These are phyloP conservation scores for Salinomyces thailandicus DNA, from an alignment of 2,329 filamentous ascomycete genomes.

Conservation along the genomic window DNA sequence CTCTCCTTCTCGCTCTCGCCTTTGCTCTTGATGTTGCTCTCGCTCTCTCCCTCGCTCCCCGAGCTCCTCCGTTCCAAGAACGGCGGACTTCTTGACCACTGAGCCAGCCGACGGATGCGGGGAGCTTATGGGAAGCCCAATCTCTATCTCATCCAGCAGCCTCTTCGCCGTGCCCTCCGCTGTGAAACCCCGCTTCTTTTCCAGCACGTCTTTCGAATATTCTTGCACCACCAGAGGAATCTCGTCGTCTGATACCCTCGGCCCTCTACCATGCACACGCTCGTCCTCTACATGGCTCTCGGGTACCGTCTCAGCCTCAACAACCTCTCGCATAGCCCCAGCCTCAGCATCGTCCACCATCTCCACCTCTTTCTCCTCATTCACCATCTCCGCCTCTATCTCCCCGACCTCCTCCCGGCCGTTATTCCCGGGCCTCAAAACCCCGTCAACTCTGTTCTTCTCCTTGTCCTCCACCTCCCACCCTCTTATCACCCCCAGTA, in stretches of 20 bases:
- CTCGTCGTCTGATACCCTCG: not conserved
- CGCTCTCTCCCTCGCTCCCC: too few species aligned
- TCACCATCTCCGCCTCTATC: not conserved
- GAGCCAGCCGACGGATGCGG: not conserved
- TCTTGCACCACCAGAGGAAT: not conserved
- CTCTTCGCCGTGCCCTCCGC: not conserved
- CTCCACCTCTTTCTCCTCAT: not conserved
- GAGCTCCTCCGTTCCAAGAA: too few species aligned
- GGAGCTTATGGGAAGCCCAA: too few species aligned
- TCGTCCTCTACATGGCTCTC: not conserved
- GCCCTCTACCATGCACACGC: not conserved
- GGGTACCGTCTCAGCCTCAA: not conserved
- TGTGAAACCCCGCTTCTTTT: not conserved
- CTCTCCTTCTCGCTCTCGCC: too few species aligned
- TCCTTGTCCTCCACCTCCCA: too few species aligned
- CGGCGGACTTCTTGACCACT: not conserved
- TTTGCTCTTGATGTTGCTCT: too few species aligned
- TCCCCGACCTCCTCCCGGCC: not conserved
- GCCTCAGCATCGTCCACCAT: not conserved
- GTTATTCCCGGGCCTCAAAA: not conserved
- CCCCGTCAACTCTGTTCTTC: too few species aligned
- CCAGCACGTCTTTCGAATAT: not conserved
- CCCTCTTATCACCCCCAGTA: too few species aligned
- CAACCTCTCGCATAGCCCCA: not conserved
- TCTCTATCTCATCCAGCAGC: not conserved